Evolutionary conservation across 2,329 filamentous ascomycete species (phyloP).

Genomic region (Amesomyces nigricolor): DNA sequence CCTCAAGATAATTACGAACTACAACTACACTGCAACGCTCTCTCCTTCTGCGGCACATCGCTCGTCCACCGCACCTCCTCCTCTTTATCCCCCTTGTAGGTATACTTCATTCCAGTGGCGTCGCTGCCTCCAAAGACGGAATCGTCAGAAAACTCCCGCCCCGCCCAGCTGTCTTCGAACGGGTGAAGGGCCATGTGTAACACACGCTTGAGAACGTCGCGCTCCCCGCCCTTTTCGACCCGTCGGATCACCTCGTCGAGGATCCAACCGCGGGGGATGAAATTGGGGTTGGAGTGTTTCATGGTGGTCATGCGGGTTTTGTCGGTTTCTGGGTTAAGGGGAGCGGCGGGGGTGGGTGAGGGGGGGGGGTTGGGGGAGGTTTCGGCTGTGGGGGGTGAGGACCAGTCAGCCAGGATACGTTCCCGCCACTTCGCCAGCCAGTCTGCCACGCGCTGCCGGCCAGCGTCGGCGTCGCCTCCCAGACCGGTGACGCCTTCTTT

Average conservation of each 20-base stretch:
- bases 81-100: constrained; percentile 52
- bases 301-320: constrained; percentile 63
- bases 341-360: no score
- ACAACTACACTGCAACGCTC: constrained; percentile 91
- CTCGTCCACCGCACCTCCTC: constrained; percentile 81
- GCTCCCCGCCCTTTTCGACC: constrained; percentile 78
- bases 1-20: constrained; percentile 57
- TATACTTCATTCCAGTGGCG: neutral
- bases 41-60: constrained; percentile 71
- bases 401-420: constrained; percentile 65
- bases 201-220: constrained; percentile 68
- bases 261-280: constrained; percentile 85
- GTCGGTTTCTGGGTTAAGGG: constrained; percentile 37
- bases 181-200: constrained; percentile 82
- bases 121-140: no score
- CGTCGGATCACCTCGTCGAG: constrained; percentile 87
- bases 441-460: constrained; percentile 59
- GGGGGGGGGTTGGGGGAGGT: constrained; percentile 20
- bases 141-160: constrained; percentile 37
- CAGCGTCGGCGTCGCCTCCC: constrained; percentile 55
- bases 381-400: neutral
- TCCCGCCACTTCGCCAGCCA: constrained; percentile 80
- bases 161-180: constrained; percentile 72
- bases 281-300: constrained; percentile 88
- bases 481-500: constrained; percentile 58